Evolutionary conservation across 768 basidiomycete genomes (phyloP), one percentile per base, ranked within the genome.

Genomic region (Russula ochroleuca): DNA sequence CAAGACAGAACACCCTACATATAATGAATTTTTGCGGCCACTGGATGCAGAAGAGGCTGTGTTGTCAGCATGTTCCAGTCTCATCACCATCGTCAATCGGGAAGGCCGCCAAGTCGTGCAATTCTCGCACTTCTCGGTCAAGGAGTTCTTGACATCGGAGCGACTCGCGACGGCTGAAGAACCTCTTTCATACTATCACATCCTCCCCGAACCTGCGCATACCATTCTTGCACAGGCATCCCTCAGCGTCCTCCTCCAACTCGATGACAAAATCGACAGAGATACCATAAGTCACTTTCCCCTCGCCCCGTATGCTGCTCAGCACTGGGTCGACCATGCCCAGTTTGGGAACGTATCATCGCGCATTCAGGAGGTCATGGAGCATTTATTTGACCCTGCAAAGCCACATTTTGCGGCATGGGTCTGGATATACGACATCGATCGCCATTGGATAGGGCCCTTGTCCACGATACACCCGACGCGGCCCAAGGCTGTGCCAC

Each of bases 401-500:
- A 31, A 19, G 2, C 53, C 53, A 7, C 14, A 40, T 28, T 62
- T 62, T 17, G 6, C 45, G 2, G n/a, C 47, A 5, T 62, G 61
- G 61, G 10, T 62, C 23, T 56, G 61, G 61, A 8, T 62, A 15
- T 40, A 62, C 37, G 53, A 62, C 15, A 14, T 55, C 19, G 61
- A 62, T 21, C 13, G 15, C 6, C 45, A 37, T 10, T 62, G 25
- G 37, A 8, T 2, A 7, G 17, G 25, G 38, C 41, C 21, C 6
- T 25, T 49, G 37, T 13, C 35, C 7, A 49, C 17, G n/a, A 4
- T 13, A 6, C 8, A 15, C 3, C 61, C 45, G 5, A 31, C 43
- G 2, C 37, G 2, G 17, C 61, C 52, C 7, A 7, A n/a, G 37
- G 61, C 19, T 23, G 28, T 13, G 0, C 37, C 53, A 2, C 9